phyloP scores from a whole-genome alignment of 345 rosid species.

The Melaleuca quinquenervia region DNA sequence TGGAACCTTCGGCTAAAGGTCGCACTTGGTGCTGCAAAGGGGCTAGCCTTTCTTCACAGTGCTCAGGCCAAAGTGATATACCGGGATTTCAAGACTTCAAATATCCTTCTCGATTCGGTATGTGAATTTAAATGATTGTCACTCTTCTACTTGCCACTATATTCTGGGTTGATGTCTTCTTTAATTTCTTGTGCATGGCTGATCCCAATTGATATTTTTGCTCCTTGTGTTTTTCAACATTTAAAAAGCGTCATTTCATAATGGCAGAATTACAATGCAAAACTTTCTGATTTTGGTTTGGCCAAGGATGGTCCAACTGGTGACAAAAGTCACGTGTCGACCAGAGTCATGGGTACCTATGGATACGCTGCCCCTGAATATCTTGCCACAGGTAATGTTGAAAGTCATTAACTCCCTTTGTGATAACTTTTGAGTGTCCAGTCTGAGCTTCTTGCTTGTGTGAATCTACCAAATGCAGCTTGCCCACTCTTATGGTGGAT shows the following conservation, averaged over 20 bases:
- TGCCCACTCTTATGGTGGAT: neutral
- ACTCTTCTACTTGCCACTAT: neutral
- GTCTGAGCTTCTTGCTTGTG: neutral
- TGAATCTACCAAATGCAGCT: neutral
- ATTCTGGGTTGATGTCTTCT: neutral
- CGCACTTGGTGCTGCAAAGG: conserved; percentile 71
- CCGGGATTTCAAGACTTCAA: conserved; percentile 67
- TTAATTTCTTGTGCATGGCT: neutral
- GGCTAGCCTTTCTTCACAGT: conserved; percentile 69
- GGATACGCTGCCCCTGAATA: conserved; percentile 85
- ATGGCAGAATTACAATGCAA: conserved; percentile 53
- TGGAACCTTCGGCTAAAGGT: conserved; percentile 69
- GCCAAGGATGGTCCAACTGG: conserved; percentile 85
- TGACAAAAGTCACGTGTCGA: conserved; percentile 63
- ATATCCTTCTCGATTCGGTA: conserved; percentile 59
- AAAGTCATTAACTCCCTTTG: neutral
- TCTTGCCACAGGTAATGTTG: conserved; percentile 50
- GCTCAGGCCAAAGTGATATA: conserved; percentile 53
- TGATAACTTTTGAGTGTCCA: neutral
- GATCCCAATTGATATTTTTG: neutral
- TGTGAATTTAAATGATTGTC: conserved; percentile 2
- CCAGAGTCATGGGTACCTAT: conserved; percentile 63
- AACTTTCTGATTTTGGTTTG: conserved; percentile 73
- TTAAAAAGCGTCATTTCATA: neutral
- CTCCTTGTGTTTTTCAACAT: neutral